These are phyloP conservation scores for Saccharomycopsis sp. DNA, from an alignment of 805 yeast species.

Conservation along the genomic window DNA sequence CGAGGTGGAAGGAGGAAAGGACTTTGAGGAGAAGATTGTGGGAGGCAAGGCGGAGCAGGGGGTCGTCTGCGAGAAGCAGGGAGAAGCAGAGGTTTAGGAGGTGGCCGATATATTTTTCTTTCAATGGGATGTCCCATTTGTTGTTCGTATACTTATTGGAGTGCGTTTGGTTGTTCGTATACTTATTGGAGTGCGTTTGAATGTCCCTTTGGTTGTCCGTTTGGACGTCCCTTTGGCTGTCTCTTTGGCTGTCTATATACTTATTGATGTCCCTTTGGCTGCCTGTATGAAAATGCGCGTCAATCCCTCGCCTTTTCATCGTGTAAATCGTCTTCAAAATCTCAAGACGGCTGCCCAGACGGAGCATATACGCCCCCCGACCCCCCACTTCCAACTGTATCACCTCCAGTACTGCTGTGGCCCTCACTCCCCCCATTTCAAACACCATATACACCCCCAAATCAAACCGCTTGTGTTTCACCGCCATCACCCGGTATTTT, in stretches of 20 bases:
- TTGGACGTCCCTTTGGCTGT: too few species aligned
- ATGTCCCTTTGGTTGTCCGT: too few species aligned
- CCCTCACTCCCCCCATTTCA: background rate
- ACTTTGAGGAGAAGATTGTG: conserved; percentile 21
- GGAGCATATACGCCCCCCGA: background rate
- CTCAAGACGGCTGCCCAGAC: conserved; percentile 1
- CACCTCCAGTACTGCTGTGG: background rate
- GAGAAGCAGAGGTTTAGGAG: conserved; percentile 9
- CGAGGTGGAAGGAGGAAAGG: conserved; percentile 37
- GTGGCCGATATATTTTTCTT: conserved; percentile 10
- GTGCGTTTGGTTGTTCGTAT: too few species aligned
- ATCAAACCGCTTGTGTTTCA: background rate
- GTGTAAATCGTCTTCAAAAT: conserved; percentile 11
- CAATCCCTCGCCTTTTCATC: conserved; percentile 4
- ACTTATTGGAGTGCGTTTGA: too few species aligned
- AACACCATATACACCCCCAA: background rate
- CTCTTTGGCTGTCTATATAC: too few species aligned
- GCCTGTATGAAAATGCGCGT: background rate
- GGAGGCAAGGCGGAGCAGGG: conserved; percentile 25
- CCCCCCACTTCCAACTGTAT: too few species aligned
- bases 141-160: too few species aligned
- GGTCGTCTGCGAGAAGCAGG: conserved; percentile 21
- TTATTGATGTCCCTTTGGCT: background rate
- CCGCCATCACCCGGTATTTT: background rate
- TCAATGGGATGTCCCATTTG: too few species aligned